Conservation (phyloP, 106 monocot species). For the Dendrobium huoshanense region DNA sequence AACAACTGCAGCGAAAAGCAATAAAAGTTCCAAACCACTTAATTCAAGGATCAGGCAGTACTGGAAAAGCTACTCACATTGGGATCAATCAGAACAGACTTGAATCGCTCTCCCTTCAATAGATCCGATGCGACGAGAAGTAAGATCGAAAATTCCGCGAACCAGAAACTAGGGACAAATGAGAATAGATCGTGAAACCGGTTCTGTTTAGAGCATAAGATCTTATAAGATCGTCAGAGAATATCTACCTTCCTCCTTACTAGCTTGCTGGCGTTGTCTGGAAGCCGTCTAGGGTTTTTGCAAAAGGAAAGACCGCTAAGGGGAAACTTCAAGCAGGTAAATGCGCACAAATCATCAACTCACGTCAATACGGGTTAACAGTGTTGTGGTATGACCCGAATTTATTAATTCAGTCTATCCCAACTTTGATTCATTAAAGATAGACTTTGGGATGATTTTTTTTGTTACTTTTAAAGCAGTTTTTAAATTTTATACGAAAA, state of each 20-base stretch:
- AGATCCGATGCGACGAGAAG: background rate
- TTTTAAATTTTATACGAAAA: too few relatives aligned
- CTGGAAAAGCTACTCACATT: background rate
- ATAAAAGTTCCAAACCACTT: background rate
- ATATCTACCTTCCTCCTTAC: background rate
- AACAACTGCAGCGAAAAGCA: background rate
- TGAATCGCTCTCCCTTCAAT: background rate
- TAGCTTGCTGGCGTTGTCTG: background rate
- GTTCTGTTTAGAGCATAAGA: background rate
- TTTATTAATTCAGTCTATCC: too few relatives aligned
- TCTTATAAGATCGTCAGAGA: background rate
- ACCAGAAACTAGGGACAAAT: background rate
- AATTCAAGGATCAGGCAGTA: background rate
- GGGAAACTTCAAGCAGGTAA: too few relatives aligned
- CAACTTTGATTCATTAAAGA: too few relatives aligned
- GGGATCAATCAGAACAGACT: background rate
- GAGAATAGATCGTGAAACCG: background rate
- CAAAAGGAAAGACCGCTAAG: too few relatives aligned
- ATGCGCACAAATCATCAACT: too few relatives aligned
- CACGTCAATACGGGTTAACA: too few relatives aligned
- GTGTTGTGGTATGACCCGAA: too few relatives aligned
- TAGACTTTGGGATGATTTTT: too few relatives aligned
- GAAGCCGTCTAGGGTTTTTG: background rate
- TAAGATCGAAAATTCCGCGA: background rate
- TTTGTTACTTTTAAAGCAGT: too few relatives aligned